Evolutionary conservation across 2,329 filamentous ascomycete genomes (phyloP).

Genomic region (Pseudogymnoascus sp.): DNA sequence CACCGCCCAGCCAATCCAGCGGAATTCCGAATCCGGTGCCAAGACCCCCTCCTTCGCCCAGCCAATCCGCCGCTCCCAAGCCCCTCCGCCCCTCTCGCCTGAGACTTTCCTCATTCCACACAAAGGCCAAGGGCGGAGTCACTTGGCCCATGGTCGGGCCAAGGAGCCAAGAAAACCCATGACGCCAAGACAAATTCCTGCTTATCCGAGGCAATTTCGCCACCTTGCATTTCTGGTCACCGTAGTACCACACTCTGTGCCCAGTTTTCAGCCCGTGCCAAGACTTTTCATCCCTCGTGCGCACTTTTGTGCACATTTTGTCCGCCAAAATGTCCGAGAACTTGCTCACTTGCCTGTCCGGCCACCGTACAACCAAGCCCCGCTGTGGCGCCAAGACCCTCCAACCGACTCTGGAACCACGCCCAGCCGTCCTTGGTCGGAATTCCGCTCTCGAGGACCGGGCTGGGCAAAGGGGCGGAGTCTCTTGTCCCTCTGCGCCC

Average conservation of each 20-base stretch:
- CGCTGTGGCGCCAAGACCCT: not conserved
- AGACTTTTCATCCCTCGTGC: not conserved
- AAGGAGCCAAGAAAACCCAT: not conserved
- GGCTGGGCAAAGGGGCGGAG: not conserved
- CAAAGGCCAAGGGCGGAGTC: not conserved
- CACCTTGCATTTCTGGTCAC: not conserved
- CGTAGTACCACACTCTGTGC: not conserved
- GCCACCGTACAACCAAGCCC: not conserved
- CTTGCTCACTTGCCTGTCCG: not conserved
- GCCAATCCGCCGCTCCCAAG: conserved; percentile 2
- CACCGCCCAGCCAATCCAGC: not conserved
- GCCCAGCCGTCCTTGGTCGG: not conserved
- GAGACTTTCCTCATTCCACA: conserved; percentile 1
- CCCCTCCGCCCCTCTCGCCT: conserved; percentile 1
- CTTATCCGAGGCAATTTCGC: not conserved
- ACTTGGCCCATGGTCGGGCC: not conserved
- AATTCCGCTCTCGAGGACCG: not conserved
- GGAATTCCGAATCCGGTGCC: not conserved
- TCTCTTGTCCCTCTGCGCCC: not conserved
- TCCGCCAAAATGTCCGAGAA: not conserved
- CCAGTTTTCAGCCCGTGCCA: not conserved
- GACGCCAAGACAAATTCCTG: not conserved
- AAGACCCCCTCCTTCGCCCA: not conserved
- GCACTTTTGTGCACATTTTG: not conserved
- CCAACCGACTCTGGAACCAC: not conserved